phyloP scores from a whole-genome alignment of 1,139 yeast genomes.

The Pichia sp. region DNA sequence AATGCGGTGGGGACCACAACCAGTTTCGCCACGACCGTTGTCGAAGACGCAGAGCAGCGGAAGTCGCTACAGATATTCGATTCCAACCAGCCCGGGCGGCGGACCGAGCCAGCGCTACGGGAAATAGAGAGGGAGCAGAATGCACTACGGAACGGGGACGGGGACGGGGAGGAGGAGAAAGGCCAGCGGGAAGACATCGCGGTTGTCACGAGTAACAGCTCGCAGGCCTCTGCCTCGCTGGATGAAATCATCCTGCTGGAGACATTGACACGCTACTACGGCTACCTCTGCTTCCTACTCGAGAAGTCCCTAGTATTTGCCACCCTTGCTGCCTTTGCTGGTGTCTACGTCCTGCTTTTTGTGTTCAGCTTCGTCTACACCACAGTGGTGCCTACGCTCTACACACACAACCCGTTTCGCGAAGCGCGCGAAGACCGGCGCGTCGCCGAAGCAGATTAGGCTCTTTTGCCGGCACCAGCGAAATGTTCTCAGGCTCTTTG shows the following conservation, averaged over 20 bases:
- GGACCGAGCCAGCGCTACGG: not conserved
- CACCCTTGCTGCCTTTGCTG: not conserved
- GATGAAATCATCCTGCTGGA: slow-evolving; percentile 1
- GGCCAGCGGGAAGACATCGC: not conserved
- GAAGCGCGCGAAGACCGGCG: not conserved
- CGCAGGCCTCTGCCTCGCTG: not conserved
- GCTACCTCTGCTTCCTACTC: not conserved
- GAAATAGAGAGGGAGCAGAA: not conserved
- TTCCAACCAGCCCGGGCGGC: not conserved
- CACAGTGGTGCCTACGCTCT: not conserved
- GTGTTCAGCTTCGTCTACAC: not conserved
- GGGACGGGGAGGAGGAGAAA: not conserved
- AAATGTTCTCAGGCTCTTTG: not conserved
- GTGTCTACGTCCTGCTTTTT: not conserved
- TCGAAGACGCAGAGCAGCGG: not conserved
- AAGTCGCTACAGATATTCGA: not conserved
- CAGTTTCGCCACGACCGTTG: not conserved
- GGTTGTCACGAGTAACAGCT: not conserved
- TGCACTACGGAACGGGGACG: not conserved
- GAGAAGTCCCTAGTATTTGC: not conserved
- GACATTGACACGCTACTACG: not conserved
- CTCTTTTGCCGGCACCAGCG: not conserved
- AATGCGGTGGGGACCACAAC: not conserved
- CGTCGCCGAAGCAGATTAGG: not conserved
- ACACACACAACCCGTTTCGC: not conserved